Percentiles rank a stretch among this genome's conserved stretches.
Evolutionary conservation across 495 filamentous ascomycete genomes (phyloP).

Genomic region (Endocarpon pusillum): DNA sequence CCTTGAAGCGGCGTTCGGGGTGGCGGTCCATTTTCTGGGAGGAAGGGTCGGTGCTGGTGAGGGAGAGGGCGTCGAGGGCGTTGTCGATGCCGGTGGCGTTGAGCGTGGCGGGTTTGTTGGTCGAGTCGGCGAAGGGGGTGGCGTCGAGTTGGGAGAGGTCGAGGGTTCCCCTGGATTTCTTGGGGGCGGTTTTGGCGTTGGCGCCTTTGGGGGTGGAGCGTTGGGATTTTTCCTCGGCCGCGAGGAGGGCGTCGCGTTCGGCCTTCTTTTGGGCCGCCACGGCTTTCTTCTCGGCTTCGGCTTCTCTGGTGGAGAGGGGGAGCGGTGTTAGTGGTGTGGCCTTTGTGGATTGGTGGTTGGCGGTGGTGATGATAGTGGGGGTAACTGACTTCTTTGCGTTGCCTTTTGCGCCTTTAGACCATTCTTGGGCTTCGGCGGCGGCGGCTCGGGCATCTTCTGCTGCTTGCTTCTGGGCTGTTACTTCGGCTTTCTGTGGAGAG

Average conservation of each 20-base stretch:
- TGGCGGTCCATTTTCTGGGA: slow-evolving; percentile 63
- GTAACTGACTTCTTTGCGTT: slow-evolving; percentile 63
- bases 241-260: slow-evolving; percentile 66
- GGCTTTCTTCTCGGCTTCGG: slow-evolving; percentile 69
- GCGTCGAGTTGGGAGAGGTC: slow-evolving; percentile 55
- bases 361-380: background rate
- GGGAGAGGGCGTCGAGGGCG: slow-evolving; percentile 62
- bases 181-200: slow-evolving; percentile 41
- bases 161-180: slow-evolving; percentile 49
- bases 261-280: slow-evolving; percentile 78
- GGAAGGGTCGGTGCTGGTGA: slow-evolving; percentile 33
- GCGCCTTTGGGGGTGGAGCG: slow-evolving; percentile 41
- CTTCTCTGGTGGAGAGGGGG: slow-evolving; percentile 37
- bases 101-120: slow-evolving; percentile 34
- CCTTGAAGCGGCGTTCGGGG: slow-evolving; percentile 70
- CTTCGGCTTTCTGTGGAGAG: slow-evolving; percentile 62
- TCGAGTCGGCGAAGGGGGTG: slow-evolving; percentile 17
- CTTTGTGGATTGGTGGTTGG: slow-evolving; percentile 1
- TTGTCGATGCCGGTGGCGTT: slow-evolving; percentile 81
- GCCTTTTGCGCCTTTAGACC: slow-evolving; percentile 71
- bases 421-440: slow-evolving; percentile 55
- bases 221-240: slow-evolving; percentile 58
- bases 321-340: background rate
- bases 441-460: slow-evolving; percentile 48
- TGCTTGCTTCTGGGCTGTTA: slow-evolving; percentile 60